Percentiles rank a stretch among this genome's conserved stretches.
phyloP scores from a whole-genome alignment of 441 rosid species.

The Erysimum pusillum region DNA sequence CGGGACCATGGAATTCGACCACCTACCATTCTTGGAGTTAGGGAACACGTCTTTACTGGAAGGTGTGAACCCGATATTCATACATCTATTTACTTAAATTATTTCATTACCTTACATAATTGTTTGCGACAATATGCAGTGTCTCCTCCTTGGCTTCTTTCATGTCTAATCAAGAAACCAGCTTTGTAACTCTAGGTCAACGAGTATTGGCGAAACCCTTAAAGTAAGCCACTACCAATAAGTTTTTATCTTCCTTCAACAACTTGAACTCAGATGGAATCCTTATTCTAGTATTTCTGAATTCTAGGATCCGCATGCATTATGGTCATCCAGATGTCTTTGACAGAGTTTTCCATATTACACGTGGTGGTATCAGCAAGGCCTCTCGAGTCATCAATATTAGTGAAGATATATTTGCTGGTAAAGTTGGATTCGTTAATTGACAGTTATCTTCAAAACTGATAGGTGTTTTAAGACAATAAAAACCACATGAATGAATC shows the following conservation, averaged over 20 bases:
- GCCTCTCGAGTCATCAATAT: slow-evolving; percentile 99
- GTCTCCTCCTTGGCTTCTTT: slow-evolving; percentile 96
- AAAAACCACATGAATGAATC: slow-evolving; percentile 9
- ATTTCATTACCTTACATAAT: slow-evolving; percentile 29
- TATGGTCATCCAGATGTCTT: slow-evolving; percentile 99
- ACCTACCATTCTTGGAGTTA: slow-evolving; percentile 97
- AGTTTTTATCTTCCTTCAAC: slow-evolving; percentile 28
- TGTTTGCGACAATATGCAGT: slow-evolving; percentile 60
- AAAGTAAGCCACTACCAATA: slow-evolving; percentile 66
- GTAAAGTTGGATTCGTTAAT: slow-evolving; percentile 52
- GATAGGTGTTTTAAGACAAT: not conserved
- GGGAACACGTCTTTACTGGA: slow-evolving; percentile 99
- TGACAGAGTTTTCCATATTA: slow-evolving; percentile 94
- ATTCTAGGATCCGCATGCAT: slow-evolving; percentile 95
- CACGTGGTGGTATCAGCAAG: slow-evolving; percentile 99
- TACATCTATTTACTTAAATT: slow-evolving; percentile 25
- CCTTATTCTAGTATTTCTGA: slow-evolving; percentile 31
- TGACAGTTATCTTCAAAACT: slow-evolving; percentile 27
- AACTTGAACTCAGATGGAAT: slow-evolving; percentile 26
- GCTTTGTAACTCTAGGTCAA: slow-evolving; percentile 98
- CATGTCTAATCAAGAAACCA: slow-evolving; percentile 97
- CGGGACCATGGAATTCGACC: slow-evolving; percentile 85
- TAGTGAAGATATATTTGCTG: slow-evolving; percentile 96
- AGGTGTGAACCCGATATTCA: slow-evolving; percentile 58
- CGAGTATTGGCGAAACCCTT: slow-evolving; percentile 96